A percentile compares a stretch with the other conserved stretches of the same genome.
phyloP scores from a whole-genome alignment of 371 early-diverging fungal species.

The Mortierella sp. region DNA sequence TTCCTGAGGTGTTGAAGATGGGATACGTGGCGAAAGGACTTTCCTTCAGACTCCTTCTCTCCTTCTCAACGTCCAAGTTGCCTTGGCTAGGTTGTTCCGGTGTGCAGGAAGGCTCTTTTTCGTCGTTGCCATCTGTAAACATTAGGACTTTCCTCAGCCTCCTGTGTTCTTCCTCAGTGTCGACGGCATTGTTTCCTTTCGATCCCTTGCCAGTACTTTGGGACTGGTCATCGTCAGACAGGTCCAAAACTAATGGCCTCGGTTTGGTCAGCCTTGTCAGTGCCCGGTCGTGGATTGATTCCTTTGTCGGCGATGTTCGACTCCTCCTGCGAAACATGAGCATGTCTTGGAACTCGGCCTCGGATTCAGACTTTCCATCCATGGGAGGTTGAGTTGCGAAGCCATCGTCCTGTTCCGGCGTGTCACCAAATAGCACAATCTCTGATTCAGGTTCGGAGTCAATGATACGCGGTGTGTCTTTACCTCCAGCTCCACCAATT shows the following conservation, averaged over 20 bases:
- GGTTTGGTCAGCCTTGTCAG: conserved; percentile 25
- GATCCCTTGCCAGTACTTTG: not conserved
- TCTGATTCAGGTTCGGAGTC: conserved; percentile 38
- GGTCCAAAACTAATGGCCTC: conserved; percentile 20
- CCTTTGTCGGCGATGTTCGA: not conserved
- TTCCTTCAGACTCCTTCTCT: not conserved
- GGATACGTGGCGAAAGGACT: conserved; percentile 20
- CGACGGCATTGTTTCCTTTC: not conserved
- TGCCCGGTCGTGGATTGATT: not conserved
- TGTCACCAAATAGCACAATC: not conserved
- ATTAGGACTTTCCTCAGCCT: conserved; percentile 13
- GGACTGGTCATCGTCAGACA: conserved; percentile 13
- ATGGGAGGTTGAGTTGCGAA: not conserved
- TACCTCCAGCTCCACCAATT: not conserved
- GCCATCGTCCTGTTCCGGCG: not conserved
- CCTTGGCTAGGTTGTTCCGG: conserved; percentile 1
- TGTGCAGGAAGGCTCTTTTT: conserved; percentile 1
- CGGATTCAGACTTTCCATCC: not conserved
- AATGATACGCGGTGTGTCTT: conserved; percentile 6
- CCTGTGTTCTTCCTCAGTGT: conserved; percentile 12
- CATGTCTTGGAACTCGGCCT: conserved; percentile 18
- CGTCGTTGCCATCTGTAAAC: conserved; percentile 14
- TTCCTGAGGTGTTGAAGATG: conserved; percentile 9
- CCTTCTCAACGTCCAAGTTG: conserved; percentile 2
- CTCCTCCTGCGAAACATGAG: not conserved